These are phyloP conservation scores for Colletotrichum magnum DNA, from an alignment of 2,329 filamentous ascomycete genomes.

Conservation along the genomic window DNA sequence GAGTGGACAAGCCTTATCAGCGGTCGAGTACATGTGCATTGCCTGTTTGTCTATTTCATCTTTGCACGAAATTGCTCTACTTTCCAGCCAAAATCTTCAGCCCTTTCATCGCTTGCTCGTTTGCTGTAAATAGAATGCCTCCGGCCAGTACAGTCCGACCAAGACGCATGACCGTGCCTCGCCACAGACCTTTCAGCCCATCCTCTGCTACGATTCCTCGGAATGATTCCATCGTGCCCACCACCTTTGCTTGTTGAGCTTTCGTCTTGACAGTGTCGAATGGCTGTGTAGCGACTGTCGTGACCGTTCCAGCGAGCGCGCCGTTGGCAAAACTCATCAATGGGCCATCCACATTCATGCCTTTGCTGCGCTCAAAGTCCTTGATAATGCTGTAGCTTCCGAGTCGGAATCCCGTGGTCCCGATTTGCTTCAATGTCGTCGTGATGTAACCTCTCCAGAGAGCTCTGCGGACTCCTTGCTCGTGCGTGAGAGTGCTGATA, in stretches of 20 bases:
- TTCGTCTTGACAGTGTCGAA: conserved; percentile 34
- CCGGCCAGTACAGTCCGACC: conserved; percentile 28
- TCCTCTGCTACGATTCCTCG: conserved; percentile 22
- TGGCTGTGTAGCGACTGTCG: conserved; percentile 30
- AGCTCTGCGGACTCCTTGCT: conserved; percentile 13
- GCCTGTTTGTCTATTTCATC: no score
- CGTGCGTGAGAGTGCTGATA: conserved; percentile 11
- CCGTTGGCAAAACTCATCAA: conserved; percentile 32
- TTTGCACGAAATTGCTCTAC: neutral
- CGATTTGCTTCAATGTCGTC: conserved; percentile 28
- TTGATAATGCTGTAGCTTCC: conserved; percentile 37
- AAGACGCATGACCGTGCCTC: conserved; percentile 26
- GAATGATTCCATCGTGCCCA: conserved; percentile 28
- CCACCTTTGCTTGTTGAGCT: conserved; percentile 25
- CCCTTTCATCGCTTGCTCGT: conserved; percentile 26
- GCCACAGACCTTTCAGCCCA: conserved; percentile 27
- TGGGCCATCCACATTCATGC: conserved; percentile 7
- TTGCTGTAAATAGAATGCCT: conserved; percentile 32
- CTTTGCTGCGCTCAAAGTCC: conserved; percentile 26
- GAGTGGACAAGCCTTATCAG: no score
- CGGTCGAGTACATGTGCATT: no score
- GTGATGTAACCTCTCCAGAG: conserved; percentile 31
- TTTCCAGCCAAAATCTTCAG: conserved; percentile 9
- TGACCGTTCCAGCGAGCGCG: conserved; percentile 27
- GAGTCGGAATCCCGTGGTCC: conserved; percentile 30